Evolutionary conservation across 2,329 filamentous ascomycete genomes (phyloP).

Genomic region (Penicillium sp.): DNA sequence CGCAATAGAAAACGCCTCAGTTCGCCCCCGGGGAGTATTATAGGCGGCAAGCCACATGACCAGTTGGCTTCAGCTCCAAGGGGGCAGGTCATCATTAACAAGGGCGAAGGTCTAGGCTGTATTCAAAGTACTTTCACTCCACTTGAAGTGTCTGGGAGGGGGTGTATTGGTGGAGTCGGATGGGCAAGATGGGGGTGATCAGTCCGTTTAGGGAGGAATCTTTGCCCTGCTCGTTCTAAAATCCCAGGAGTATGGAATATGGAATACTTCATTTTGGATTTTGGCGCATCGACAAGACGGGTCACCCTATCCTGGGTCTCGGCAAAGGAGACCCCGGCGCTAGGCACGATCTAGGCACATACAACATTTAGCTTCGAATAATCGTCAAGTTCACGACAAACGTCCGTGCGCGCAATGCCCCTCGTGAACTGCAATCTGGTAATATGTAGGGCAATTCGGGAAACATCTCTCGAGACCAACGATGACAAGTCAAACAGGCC

Average conservation of each 20-base stretch:
- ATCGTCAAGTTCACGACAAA: constrained; percentile 23
- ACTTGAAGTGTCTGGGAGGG: not conserved
- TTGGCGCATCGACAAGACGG: constrained; percentile 15
- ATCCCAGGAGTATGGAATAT: constrained; percentile 1
- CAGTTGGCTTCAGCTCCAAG: constrained; percentile 15
- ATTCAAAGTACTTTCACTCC: not conserved
- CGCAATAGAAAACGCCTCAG: constrained; percentile 26
- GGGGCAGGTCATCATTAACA: constrained; percentile 11
- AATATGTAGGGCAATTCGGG: constrained; percentile 14
- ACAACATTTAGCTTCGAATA: constrained; percentile 19
- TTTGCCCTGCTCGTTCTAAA: not conserved
- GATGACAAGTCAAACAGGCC: not conserved
- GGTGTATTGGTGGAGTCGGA: constrained; percentile 12
- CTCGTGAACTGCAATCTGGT: constrained; percentile 21
- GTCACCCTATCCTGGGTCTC: constrained; percentile 4
- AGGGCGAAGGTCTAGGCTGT: constrained; percentile 16
- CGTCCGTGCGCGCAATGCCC: constrained; percentile 23
- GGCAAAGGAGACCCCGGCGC: constrained; percentile 12
- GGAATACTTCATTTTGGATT: constrained; percentile 11
- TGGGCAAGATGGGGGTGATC: constrained; percentile 4
- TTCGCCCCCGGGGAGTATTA: constrained; percentile 18
- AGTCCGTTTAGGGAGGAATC: not conserved
- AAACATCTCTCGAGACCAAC: constrained; percentile 20
- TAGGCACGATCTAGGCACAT: constrained; percentile 29
- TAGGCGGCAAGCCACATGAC: constrained; percentile 27